These are phyloP conservation scores for Forsythia suspensa DNA, from an alignment of 257 asterid species.

Conservation along the genomic window DNA sequence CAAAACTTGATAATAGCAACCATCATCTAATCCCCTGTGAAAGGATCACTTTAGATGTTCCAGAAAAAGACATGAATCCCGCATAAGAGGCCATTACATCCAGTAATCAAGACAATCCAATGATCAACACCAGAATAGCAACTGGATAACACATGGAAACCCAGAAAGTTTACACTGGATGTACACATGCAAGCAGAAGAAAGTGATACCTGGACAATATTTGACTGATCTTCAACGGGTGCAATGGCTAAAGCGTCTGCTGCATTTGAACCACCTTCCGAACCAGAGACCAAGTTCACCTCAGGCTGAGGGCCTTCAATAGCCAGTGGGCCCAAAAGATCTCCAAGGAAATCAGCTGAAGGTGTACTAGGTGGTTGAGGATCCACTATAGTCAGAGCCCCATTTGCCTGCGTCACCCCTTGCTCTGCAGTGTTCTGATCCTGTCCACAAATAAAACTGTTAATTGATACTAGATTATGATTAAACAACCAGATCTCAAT, in stretches of 20 bases:
- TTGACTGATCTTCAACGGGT: constrained; percentile 66
- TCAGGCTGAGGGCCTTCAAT: constrained; percentile 77
- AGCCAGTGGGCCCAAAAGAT: constrained; percentile 78
- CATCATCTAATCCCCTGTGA: background rate
- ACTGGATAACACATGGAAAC: background rate
- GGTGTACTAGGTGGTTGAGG: constrained; percentile 65
- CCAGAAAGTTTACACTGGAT: background rate
- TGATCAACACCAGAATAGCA: constrained; percentile 14
- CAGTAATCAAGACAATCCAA: constrained; percentile 4
- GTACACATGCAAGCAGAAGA: constrained; percentile 19
- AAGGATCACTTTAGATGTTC: background rate
- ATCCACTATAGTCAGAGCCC: constrained; percentile 71
- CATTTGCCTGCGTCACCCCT: constrained; percentile 59
- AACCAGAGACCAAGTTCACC: constrained; percentile 44
- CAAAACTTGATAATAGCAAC: background rate
- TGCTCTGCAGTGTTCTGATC: constrained; percentile 51
- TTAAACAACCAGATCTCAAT: constrained; percentile 9
- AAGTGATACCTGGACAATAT: constrained; percentile 64
- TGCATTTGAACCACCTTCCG: constrained; percentile 36
- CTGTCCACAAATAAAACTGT: constrained; percentile 37
- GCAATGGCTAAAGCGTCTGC: constrained; percentile 78
- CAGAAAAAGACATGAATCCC: background rate
- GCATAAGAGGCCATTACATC: background rate
- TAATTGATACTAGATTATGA: constrained; percentile 24
- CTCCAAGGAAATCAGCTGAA: constrained; percentile 87